Base-by-base conservation (phyloP, 306 rosid genomes). In the Fagus sylvatica region DNA sequence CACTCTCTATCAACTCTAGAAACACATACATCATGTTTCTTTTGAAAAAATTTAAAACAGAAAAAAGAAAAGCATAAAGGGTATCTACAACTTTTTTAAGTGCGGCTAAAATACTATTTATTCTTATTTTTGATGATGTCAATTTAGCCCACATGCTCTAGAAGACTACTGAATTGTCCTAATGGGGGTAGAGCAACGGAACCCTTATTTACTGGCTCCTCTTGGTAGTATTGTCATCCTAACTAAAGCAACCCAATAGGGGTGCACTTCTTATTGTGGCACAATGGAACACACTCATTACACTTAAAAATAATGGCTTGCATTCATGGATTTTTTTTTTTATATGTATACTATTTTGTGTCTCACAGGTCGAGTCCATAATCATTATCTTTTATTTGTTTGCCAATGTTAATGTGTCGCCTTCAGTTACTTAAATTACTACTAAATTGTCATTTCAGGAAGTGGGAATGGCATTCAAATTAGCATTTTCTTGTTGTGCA, bases 341-440 rank as follows among this genome's bases (percentile, higher is more conserved):
- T 46, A 2, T 46, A 2, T 15, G 32, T 17, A 72, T 54, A 55
- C 71, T 71, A 56, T 68, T 79, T 37, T 75, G 17, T 43, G 40
- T 56, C 43, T 79, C 68, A 30, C 72, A 32, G 54, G 82, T 82
- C 69, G 15, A 39, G 53, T 37, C 72, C 75, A 74, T 74, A 61
- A 80, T 87, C 78, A 79, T 87, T 76, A 69, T 36, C 87, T 74
- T 79, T 68, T 62, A 57, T 69, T 85, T 76, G 84, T 79, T 69
- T 37, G 43, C 37, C 36, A 51, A 68, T 65, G 70, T 53, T 16
- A 64, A 41, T 64, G 12, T 59, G 10, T 42, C 43, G 49, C 61
- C 62, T 28, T 19, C 73, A 72, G 54, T 73, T 76, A 12, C 49
- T 46, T 75, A 40, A 78, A 72, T 49, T 67, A 54, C 80, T 10